Percentiles rank a stretch among this genome's conserved stretches.
These are phyloP conservation scores for Neostapfia colusana DNA, from an alignment of 176 grass and related monocot species.

Conservation along the genomic window DNA sequence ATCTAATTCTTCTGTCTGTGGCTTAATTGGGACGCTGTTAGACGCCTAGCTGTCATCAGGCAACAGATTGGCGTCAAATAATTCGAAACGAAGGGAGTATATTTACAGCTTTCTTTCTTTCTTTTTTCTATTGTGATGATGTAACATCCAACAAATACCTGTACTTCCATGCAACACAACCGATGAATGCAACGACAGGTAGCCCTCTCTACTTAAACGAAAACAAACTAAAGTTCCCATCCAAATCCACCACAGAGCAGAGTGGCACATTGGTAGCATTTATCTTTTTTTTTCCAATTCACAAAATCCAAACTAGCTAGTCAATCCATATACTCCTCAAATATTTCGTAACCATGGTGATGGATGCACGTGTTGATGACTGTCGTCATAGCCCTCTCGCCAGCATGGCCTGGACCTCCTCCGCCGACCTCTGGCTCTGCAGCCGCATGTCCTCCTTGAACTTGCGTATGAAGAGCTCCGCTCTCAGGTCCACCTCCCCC, in stretches of 20 bases:
- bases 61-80: neutral
- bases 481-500: constrained; percentile 66
- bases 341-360: neutral
- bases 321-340: neutral
- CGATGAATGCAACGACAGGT: constrained; percentile 29
- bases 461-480: constrained; percentile 74
- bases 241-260: neutral
- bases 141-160: constrained; percentile 19
- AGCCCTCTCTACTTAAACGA: neutral
- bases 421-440: constrained; percentile 65
- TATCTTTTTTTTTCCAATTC: neutral
- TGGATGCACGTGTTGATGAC: neutral
- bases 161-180: neutral
- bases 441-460: constrained; percentile 86
- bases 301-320: neutral
- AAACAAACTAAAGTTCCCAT: neutral
- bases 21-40: too few species aligned
- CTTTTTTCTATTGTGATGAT: neutral
- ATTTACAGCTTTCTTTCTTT: neutral
- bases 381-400: constrained; percentile 44
- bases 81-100: too few species aligned
- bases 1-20: neutral
- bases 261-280: neutral
- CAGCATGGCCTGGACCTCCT: constrained; percentile 67
- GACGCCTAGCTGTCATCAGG: too few species aligned